Percentiles rank a stretch among this genome's conserved stretches.
phyloP scores from a whole-genome alignment of 2,329 filamentous ascomycete species.

The Coniochaeta sp. region DNA sequence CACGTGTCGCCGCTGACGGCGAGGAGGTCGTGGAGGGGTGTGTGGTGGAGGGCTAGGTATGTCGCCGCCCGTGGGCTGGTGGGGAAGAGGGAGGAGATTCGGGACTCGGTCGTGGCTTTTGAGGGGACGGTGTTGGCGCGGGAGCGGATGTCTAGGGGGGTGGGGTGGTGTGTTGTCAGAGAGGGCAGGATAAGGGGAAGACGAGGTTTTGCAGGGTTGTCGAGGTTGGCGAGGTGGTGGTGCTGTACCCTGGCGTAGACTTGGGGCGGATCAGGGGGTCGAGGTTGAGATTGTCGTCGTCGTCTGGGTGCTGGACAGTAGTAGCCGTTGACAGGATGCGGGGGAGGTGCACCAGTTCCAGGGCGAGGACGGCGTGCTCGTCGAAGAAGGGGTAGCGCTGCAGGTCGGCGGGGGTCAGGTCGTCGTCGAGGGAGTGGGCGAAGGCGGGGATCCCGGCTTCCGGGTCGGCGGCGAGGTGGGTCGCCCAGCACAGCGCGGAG shows the following conservation, averaged over 20 bases:
- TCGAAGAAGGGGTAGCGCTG: constrained; percentile 30
- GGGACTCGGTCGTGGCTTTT: constrained; percentile 12
- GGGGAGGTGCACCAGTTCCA: constrained; percentile 30
- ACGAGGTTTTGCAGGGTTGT: neutral
- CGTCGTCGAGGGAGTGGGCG: constrained; percentile 23
- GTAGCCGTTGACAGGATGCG: too few relatives aligned
- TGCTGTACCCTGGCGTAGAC: constrained; percentile 9
- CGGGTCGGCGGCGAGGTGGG: constrained; percentile 19
- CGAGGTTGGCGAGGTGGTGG: neutral
- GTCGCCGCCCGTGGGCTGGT: constrained; percentile 39
- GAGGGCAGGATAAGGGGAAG: constrained; percentile 5
- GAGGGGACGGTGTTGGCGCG: constrained; percentile 10
- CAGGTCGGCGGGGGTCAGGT: constrained; percentile 28
- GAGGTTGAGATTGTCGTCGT: constrained; percentile 5
- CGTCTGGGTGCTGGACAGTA: neutral
- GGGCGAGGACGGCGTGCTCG: constrained; percentile 30
- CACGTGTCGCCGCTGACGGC: constrained; percentile 52
- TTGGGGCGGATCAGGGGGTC: neutral
- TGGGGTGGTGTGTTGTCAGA: constrained; percentile 15
- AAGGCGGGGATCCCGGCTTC: constrained; percentile 19
- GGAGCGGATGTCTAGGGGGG: constrained; percentile 8
- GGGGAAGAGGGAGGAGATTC: constrained; percentile 35
- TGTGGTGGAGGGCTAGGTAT: constrained; percentile 50
- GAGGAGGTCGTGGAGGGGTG: constrained; percentile 50
- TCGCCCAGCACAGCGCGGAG: constrained; percentile 38